A percentile compares a stretch with the other conserved stretches of the same genome.
Evolutionary conservation across 129 eudicot species (phyloP).

Genomic region (Saussurea involucrata): DNA sequence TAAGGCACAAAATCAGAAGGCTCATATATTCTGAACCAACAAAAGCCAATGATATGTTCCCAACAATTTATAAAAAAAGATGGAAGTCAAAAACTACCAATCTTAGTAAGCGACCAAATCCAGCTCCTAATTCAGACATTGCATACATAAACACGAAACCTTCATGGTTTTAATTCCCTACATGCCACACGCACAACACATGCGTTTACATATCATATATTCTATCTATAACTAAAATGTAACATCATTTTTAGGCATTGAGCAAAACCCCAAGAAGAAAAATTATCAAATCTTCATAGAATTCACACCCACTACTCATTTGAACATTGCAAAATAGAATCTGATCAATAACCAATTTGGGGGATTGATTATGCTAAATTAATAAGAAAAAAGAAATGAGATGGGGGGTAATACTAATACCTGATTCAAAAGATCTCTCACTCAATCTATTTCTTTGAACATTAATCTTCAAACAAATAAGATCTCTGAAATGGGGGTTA

Average conservation of each 20-base stretch:
- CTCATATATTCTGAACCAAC: not conserved
- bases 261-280: conserved; percentile 17
- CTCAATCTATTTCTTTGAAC: not conserved
- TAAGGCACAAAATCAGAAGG: not conserved
- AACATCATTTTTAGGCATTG: not conserved
- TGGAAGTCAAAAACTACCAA: not conserved
- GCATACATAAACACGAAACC: conserved; percentile 18
- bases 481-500: conserved; percentile 12
- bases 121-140: conserved; percentile 14
- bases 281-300: conserved; percentile 12
- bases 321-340: not conserved
- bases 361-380: not conserved
- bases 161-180: conserved; percentile 5
- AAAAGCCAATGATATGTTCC: not conserved
- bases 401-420: conserved; percentile 18
- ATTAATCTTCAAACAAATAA: not conserved
- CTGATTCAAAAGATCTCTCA: conserved; percentile 18
- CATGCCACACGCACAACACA: not conserved
- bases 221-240: not conserved
- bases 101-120: conserved; percentile 13
- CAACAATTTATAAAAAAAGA: not conserved
- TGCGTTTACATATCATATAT: not conserved
- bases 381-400: not conserved
- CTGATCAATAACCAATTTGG: not conserved
- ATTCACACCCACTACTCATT: not conserved